Conservation (phyloP, 2,329 filamentous ascomycete genomes). For the Dactylellina drechsleri region DNA sequence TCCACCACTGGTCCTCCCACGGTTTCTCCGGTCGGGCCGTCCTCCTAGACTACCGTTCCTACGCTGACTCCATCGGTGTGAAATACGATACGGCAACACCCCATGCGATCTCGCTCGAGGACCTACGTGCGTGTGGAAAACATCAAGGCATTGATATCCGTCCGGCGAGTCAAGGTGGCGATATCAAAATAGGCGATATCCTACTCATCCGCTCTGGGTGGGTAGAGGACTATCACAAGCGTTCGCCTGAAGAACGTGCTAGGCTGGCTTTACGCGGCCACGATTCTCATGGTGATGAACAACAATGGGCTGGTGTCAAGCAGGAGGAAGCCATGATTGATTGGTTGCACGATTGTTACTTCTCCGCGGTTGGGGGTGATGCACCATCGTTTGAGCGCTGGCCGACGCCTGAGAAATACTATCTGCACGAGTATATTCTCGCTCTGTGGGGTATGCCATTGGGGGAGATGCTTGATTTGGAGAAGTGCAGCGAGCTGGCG, state of each 20-base stretch:
- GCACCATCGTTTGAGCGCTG: conserved; percentile 72
- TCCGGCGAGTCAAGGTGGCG: conserved; percentile 61
- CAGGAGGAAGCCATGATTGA: conserved; percentile 69
- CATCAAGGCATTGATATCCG: conserved; percentile 72
- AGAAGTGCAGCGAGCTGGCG: conserved; percentile 67
- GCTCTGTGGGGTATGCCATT: conserved; percentile 68
- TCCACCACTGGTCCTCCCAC: conserved; percentile 50
- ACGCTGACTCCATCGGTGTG: conserved; percentile 66
- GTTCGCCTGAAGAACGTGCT: conserved; percentile 59
- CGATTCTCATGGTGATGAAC: conserved; percentile 60
- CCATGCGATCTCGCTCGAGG: conserved; percentile 67
- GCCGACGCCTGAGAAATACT: conserved; percentile 61
- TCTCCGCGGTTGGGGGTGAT: conserved; percentile 74
- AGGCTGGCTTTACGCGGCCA: conserved; percentile 2
- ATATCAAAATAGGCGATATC: conserved; percentile 68
- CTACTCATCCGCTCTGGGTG: conserved; percentile 73
- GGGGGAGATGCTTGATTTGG: conserved; percentile 69
- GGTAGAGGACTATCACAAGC: conserved; percentile 69
- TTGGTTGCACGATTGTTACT: conserved; percentile 77
- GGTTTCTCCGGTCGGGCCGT: conserved; percentile 69
- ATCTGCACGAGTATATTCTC: conserved; percentile 66
- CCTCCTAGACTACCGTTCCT: conserved; percentile 68
- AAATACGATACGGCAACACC: conserved; percentile 67
- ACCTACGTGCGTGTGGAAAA: conserved; percentile 70
- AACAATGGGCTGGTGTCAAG: conserved; percentile 66